These are phyloP conservation scores for Geranium brycei DNA, from an alignment of 345 rosid genomes.

Conservation along the genomic window DNA sequence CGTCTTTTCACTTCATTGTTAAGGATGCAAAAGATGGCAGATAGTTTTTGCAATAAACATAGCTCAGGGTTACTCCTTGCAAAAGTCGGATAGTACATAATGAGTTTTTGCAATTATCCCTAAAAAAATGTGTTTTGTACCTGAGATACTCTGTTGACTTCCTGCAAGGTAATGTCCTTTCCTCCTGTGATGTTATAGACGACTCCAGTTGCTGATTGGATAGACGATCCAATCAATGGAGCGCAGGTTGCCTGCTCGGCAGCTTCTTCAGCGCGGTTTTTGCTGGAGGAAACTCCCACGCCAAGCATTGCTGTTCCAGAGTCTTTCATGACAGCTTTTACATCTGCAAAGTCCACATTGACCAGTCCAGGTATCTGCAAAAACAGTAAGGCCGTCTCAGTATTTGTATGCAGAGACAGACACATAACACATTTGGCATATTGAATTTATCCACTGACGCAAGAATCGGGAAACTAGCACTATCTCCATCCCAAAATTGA, in stretches of 20 bases:
- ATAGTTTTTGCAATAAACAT: no score
- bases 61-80: no score
- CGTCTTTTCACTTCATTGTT: no score
- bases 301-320: constrained; percentile 99
- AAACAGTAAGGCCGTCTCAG: not conserved
- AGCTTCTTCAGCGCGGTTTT: constrained; percentile 97
- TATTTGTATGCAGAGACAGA: no score
- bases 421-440: no score
- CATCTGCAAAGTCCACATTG: constrained; percentile 97
- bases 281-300: constrained; percentile 95
- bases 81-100: no score
- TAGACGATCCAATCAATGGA: constrained; percentile 97
- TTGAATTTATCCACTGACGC: no score
- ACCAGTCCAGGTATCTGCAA: constrained; percentile 90
- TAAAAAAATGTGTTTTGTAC: constrained; percentile 16
- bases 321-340: constrained; percentile 87
- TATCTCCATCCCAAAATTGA: no score
- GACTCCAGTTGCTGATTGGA: constrained; percentile 92
- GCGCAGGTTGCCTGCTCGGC: constrained; percentile 96
- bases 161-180: constrained; percentile 87
- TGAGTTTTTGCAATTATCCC: no score
- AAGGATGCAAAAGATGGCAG: no score
- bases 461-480: no score
- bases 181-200: constrained; percentile 96
- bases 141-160: constrained; percentile 94